Conservation (phyloP, 768 basidiomycete species). For the Phallus indusiatus region DNA sequence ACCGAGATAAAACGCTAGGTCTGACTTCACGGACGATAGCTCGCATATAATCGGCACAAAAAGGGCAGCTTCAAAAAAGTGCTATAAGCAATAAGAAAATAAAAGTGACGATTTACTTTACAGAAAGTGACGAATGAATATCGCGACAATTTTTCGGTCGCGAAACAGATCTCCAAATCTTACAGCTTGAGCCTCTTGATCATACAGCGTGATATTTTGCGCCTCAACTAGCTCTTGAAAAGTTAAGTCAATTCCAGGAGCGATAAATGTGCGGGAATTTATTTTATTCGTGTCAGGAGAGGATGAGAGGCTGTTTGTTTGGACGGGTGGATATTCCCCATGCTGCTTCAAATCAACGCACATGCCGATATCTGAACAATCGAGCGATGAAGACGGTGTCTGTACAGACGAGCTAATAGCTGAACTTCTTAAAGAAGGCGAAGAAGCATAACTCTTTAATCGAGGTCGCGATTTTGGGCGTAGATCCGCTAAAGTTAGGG, state of each 20-base stretch:
- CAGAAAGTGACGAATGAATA: constrained; percentile 89
- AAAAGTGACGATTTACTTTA: constrained; percentile 14
- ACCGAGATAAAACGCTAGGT: constrained; percentile 35
- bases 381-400: background rate
- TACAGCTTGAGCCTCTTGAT: constrained; percentile 55
- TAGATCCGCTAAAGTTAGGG: background rate
- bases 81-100: background rate
- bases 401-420: background rate
- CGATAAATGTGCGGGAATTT: background rate
- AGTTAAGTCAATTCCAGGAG: background rate
- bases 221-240: constrained; percentile 45
- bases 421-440: background rate
- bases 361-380: background rate
- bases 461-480: background rate
- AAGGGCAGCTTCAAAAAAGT: constrained; percentile 47
- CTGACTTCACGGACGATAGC: constrained; percentile 45
- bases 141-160: constrained; percentile 50
- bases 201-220: constrained; percentile 51
- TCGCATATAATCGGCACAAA: constrained; percentile 82
- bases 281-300: background rate
- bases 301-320: background rate
- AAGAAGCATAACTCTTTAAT: background rate
- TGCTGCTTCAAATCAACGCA: background rate
- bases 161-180: constrained; percentile 61
- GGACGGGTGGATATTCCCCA: background rate